Evolutionary conservation across 768 basidiomycete species (phyloP), one percentile per base, ranked within the genome.

Genomic region (Mycena rosella): DNA sequence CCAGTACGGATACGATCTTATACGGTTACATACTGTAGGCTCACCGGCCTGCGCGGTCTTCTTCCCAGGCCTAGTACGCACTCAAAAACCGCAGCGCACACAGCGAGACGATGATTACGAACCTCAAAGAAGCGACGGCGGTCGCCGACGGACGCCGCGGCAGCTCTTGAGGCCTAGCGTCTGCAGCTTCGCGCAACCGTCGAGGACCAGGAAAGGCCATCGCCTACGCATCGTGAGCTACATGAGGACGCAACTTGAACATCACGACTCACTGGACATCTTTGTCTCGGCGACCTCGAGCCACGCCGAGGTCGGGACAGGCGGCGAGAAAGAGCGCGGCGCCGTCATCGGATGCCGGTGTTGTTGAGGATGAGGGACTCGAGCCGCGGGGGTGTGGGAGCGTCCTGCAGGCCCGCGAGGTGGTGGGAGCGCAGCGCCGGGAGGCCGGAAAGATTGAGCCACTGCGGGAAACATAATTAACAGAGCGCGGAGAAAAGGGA

Each of bases 41-140:
- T n/a, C 22, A 60, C 24, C 22, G 27, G 20, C 45, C 42, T 6
- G 55, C 64, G 3, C 69, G 60, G 17, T 66, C 51, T 26, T 70
- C 69, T 18, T 70, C 64, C 69, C 69, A 70, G 2, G 60, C 68
- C 68, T 69, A 22, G 45, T 38, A 20, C 27, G 24, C 1, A 13
- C 9, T n/a, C 36, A 53, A 27, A 17, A 40, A 55, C n/a, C n/a
- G n/a, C 4, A 13, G 26, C 13, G 5, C 11, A 26, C 8, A 22
- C 45, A n/a, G 17, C 40, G 36, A 20, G 30, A 40, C 14, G 38
- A 10, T 40, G 14, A 40, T 24, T 29, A 57, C 77, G 18, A 49
- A 85, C 91, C 81, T 92, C 89, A 71, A 93, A 93, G 71, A 93
- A 89, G 9, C 84, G 84, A 17, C 91, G 83, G 27, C 91, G 79